Evolutionary conservation across 2,329 filamentous ascomycete genomes (phyloP).

Genomic region (Fusarium zealandicum): DNA sequence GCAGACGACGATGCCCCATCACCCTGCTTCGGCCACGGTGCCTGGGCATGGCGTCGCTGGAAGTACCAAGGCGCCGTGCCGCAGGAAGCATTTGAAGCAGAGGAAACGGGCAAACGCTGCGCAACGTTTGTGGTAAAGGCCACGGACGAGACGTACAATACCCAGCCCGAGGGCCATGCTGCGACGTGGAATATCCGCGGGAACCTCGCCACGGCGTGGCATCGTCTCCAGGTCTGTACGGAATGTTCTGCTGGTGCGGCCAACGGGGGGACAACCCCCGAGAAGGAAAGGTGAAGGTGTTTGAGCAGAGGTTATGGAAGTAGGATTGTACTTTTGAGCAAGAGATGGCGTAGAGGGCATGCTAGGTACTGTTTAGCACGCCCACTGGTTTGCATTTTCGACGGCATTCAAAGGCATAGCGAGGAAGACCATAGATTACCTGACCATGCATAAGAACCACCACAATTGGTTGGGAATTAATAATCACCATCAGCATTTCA

Average conservation of each 20-base stretch:
- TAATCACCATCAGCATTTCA: neutral
- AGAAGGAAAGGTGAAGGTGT: conserved; percentile 3
- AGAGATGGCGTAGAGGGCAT: neutral
- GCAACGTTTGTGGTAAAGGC: conserved; percentile 69
- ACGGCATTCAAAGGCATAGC: neutral
- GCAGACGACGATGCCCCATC: conserved; percentile 36
- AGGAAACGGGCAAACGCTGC: conserved; percentile 43
- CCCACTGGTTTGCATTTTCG: neutral
- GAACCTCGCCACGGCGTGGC: conserved; percentile 73
- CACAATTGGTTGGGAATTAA: neutral
- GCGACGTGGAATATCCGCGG: conserved; percentile 70
- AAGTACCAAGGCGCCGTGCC: conserved; percentile 60
- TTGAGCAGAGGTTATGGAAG: neutral
- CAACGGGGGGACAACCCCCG: neutral
- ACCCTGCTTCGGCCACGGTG: conserved; percentile 52
- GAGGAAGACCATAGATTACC: too few relatives aligned
- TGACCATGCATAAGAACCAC: too few relatives aligned
- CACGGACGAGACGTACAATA: conserved; percentile 71
- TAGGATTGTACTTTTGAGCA: neutral
- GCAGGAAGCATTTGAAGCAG: conserved; percentile 39
- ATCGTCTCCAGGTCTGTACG: conserved; percentile 57
- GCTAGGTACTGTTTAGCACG: neutral
- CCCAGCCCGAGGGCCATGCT: conserved; percentile 67
- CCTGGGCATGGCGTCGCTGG: conserved; percentile 73
- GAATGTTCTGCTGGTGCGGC: conserved; percentile 38